Evolutionary conservation across 2,329 filamentous ascomycete species (phyloP).

Genomic region (Cordyceps tenuipes): DNA sequence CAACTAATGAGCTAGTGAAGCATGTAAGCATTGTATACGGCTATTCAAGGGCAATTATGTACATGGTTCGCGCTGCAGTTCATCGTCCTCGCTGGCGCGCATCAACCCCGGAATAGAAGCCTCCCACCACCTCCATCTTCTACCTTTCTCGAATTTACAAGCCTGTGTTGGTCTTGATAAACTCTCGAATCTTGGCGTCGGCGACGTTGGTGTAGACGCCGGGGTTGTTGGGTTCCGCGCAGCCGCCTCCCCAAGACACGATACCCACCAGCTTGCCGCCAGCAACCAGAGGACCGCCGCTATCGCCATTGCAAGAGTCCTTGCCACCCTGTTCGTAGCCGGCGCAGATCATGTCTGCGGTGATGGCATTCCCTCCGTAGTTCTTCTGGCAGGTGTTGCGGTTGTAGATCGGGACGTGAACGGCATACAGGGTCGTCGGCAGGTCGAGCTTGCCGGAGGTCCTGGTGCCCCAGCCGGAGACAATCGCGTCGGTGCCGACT

Average conservation of each 20-base stretch:
- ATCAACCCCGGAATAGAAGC: too few species aligned
- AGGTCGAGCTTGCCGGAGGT: not conserved
- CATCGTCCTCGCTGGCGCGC: too few species aligned
- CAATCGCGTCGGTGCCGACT: not conserved
- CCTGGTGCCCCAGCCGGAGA: not conserved
- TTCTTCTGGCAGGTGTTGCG: not conserved
- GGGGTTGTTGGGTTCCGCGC: constrained; percentile 18
- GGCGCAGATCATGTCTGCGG: constrained; percentile 26
- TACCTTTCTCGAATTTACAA: not conserved
- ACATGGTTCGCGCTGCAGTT: too few species aligned
- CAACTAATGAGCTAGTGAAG: too few species aligned
- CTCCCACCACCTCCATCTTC: too few species aligned
- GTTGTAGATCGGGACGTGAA: not conserved
- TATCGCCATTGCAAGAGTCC: constrained; percentile 26
- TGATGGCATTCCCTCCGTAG: constrained; percentile 14
- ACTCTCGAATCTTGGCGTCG: constrained; percentile 16
- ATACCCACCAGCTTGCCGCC: constrained; percentile 18
- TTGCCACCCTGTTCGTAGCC: constrained; percentile 20
- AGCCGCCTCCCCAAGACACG: constrained; percentile 25
- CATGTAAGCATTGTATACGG: too few species aligned
- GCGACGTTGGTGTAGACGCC: constrained; percentile 25
- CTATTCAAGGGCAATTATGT: too few species aligned
- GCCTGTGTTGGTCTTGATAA: constrained; percentile 16
- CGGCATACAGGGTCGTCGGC: not conserved
- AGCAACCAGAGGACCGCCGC: constrained; percentile 24